phyloP scores from a whole-genome alignment of 2,329 filamentous ascomycete species.

The Clonostachys chloroleuca region DNA sequence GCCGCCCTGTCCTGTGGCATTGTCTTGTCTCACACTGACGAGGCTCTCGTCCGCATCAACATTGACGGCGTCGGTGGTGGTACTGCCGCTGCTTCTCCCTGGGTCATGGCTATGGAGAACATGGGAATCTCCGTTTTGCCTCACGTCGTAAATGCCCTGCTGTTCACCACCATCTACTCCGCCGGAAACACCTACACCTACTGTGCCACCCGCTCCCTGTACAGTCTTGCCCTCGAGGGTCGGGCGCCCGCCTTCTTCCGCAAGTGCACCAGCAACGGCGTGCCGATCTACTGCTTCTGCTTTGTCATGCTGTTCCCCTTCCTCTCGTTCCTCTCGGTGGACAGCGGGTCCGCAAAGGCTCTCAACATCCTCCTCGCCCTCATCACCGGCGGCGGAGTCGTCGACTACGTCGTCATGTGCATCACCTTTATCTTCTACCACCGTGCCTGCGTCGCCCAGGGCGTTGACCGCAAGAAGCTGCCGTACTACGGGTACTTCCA shows the following conservation, averaged over 20 bases:
- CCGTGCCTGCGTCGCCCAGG: constrained; percentile 47
- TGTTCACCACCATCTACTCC: constrained; percentile 36
- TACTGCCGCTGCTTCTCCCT: constrained; percentile 47
- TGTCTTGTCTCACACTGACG: constrained; percentile 21
- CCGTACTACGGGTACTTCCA: constrained; percentile 57
- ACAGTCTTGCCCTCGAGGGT: constrained; percentile 43
- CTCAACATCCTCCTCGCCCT: constrained; percentile 51
- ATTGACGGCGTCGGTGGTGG: constrained; percentile 21
- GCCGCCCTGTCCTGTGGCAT: constrained; percentile 23
- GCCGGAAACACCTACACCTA: constrained; percentile 47
- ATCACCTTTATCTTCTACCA: constrained; percentile 41
- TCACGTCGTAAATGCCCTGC: constrained; percentile 51
- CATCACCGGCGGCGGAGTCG: constrained; percentile 52
- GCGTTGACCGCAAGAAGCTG: constrained; percentile 42
- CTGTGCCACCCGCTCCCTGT: constrained; percentile 43
- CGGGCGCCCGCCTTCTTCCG: constrained; percentile 47
- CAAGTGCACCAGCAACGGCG: constrained; percentile 55
- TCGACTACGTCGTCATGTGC: constrained; percentile 56
- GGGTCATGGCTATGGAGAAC: constrained; percentile 52
- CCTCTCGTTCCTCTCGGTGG: constrained; percentile 47
- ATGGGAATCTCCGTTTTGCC: constrained; percentile 47
- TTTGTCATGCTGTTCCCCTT: constrained; percentile 49
- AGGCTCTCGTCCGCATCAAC: constrained; percentile 12
- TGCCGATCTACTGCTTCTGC: constrained; percentile 53
- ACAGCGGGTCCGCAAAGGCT: constrained; percentile 39